These are phyloP conservation scores for Penium margaritaceum DNA, from an alignment of 139 green algal species.

Conservation along the genomic window DNA sequence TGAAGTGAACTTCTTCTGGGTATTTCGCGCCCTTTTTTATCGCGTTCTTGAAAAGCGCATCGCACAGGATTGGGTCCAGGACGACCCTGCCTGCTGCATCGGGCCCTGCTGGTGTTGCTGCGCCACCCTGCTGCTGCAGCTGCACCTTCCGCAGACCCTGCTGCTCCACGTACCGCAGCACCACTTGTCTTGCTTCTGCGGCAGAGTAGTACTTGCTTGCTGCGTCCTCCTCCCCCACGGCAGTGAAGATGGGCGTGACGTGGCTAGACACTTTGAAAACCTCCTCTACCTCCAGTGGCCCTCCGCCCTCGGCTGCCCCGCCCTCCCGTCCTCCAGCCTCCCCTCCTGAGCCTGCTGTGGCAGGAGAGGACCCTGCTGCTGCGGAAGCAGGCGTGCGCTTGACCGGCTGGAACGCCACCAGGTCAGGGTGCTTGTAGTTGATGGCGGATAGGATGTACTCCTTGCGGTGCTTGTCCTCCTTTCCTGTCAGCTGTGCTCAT, in stretches of 20 bases:
- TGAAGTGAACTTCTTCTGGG: conserved; percentile 27
- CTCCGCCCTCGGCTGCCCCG: not conserved
- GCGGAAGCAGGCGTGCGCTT: not conserved
- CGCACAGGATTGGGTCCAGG: conserved; percentile 37
- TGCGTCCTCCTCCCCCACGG: conserved; percentile 11
- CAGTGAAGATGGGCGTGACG: conserved; percentile 32
- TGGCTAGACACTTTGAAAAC: conserved; percentile 24
- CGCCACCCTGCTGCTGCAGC: no score
- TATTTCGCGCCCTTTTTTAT: conserved; percentile 42
- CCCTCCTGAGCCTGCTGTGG: not conserved
- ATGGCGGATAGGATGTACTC: conserved; percentile 29
- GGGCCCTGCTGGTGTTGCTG: no score
- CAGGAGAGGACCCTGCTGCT: not conserved
- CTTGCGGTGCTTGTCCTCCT: conserved; percentile 48
- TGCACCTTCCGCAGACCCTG: conserved; percentile 18
- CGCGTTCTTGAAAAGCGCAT: conserved; percentile 42
- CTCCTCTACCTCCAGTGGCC: conserved; percentile 29
- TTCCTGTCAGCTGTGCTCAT: conserved; percentile 14
- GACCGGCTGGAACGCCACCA: conserved; percentile 24
- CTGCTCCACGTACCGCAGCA: conserved; percentile 17
- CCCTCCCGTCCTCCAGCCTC: conserved; percentile 26
- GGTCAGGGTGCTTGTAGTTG: conserved; percentile 25
- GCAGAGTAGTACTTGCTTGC: conserved; percentile 28
- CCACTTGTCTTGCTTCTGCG: conserved; percentile 8
- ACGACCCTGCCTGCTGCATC: no score